Evolutionary conservation across 2,329 filamentous ascomycete genomes (phyloP).

Genomic region (Aspergillus ustus): DNA sequence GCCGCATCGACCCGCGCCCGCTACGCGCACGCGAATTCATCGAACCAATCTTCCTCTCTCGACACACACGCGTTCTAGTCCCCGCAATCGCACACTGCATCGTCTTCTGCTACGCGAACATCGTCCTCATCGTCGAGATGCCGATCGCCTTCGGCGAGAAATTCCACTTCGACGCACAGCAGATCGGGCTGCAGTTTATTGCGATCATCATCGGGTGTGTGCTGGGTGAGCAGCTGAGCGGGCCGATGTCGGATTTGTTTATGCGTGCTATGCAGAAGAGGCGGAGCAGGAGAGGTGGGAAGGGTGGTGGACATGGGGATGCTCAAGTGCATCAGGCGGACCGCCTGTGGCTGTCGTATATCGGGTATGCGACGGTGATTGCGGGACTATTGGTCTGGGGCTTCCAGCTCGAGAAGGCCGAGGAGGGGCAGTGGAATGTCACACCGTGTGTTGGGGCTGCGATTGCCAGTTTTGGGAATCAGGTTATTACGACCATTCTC

Average conservation of each 20-base stretch:
- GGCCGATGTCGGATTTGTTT: constrained; percentile 54
- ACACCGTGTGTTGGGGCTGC: constrained; percentile 61
- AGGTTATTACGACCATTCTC: constrained; percentile 64
- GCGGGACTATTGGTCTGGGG: constrained; percentile 54
- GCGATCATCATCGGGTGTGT: constrained; percentile 62
- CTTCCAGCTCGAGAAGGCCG: constrained; percentile 54
- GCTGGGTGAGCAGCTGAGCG: constrained; percentile 63
- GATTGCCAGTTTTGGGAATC: constrained; percentile 60
- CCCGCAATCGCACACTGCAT: constrained; percentile 61
- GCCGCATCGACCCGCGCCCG: constrained; percentile 58
- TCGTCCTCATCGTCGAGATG: constrained; percentile 63
- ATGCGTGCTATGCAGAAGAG: constrained; percentile 50
- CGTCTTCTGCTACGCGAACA: constrained; percentile 60
- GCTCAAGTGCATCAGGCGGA: constrained; percentile 51
- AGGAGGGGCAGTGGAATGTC: constrained; percentile 55
- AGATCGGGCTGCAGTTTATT: constrained; percentile 64
- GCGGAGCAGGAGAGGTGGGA: neutral
- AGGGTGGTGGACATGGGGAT: too few relatives aligned
- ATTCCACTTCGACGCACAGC: constrained; percentile 62
- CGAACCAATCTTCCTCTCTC: constrained; percentile 54
- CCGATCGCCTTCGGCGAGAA: constrained; percentile 61
- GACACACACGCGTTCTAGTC: constrained; percentile 54
- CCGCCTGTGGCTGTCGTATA: constrained; percentile 62
- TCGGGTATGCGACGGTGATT: constrained; percentile 56
- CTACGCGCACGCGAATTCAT: constrained; percentile 57